A percentile compares a stretch with the other conserved stretches of the same genome.
Conservation (phyloP, 805 yeast genomes). For the Wickerhamiella dianesei region DNA sequence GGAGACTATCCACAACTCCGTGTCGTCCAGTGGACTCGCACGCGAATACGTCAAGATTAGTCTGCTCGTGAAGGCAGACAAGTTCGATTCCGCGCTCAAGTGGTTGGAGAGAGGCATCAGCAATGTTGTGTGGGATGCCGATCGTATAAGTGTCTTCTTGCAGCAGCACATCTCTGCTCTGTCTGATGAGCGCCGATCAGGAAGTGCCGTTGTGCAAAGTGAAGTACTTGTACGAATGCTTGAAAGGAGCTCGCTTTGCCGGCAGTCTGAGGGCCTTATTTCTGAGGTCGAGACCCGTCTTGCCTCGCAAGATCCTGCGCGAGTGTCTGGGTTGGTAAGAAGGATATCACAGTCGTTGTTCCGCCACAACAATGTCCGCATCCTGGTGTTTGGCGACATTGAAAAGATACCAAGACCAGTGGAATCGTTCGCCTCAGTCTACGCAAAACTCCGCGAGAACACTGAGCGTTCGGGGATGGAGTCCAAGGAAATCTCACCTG, state of each 20-base stretch:
- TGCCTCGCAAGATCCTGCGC: conserved; percentile 35
- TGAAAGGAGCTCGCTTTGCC: conserved; percentile 47
- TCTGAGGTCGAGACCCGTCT: conserved; percentile 46
- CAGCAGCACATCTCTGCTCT: conserved; percentile 47
- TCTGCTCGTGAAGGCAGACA: conserved; percentile 44
- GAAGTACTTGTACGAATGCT: conserved; percentile 41
- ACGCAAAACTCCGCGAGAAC: neutral
- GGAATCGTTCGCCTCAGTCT: conserved; percentile 17
- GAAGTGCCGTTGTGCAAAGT: conserved; percentile 51
- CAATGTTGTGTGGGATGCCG: conserved; percentile 55
- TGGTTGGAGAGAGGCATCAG: conserved; percentile 64
- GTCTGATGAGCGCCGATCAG: conserved; percentile 52
- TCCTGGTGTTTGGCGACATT: conserved; percentile 60
- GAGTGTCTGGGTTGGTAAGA: conserved; percentile 39
- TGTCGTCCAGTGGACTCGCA: conserved; percentile 47
- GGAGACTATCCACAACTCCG: conserved; percentile 46
- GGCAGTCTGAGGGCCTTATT: conserved; percentile 49
- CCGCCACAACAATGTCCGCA: conserved; percentile 44
- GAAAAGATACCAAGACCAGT: conserved; percentile 40
- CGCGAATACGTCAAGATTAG: conserved; percentile 53
- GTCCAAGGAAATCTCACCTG: neutral
- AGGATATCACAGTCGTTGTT: conserved; percentile 39
- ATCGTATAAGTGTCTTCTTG: conserved; percentile 51
- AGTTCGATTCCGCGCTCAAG: conserved; percentile 54
- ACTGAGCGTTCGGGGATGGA: neutral